A percentile compares a stretch with the other conserved stretches of the same genome.
These are phyloP conservation scores for Fusarium virguliforme DNA, from an alignment of 2,329 filamentous ascomycete genomes.

Conservation along the genomic window DNA sequence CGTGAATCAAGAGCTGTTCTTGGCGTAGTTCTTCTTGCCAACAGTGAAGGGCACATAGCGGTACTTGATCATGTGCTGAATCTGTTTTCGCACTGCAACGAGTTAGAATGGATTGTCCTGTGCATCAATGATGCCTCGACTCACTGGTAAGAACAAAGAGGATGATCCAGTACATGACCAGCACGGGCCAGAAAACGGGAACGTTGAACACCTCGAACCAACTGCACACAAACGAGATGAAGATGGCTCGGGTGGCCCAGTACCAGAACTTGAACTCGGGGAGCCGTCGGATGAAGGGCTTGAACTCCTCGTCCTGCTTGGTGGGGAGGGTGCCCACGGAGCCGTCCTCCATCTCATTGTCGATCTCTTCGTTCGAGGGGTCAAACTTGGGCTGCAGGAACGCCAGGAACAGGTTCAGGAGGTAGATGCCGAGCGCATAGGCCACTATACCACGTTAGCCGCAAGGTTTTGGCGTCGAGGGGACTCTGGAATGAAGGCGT, in stretches of 20 bases:
- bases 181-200: constrained; percentile 98
- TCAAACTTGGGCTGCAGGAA: constrained; percentile 99
- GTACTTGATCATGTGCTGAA: constrained; percentile 99
- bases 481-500: constrained; percentile 48
- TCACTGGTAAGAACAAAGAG: constrained; percentile 94
- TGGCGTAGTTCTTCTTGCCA: constrained; percentile 87
- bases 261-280: constrained; percentile 99
- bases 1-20: constrained; percentile 67
- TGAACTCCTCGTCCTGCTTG: constrained; percentile 97
- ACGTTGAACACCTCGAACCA: constrained; percentile 97
- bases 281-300: constrained; percentile 94
- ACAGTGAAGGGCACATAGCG: constrained; percentile 96
- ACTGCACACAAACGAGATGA: constrained; percentile 87
- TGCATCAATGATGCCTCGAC: constrained; percentile 57
- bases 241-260: constrained; percentile 88
- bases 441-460: constrained; percentile 75
- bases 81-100: constrained; percentile 91
- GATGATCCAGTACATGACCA: constrained; percentile 99
- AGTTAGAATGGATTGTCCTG: constrained; percentile 12
- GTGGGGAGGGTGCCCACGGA: constrained; percentile 86
- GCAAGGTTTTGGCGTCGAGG: neutral
- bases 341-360: constrained; percentile 97
- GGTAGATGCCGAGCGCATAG: constrained; percentile 98
- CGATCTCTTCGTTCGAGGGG: constrained; percentile 89
- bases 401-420: constrained; percentile 98